Conservation (phyloP, 2,329 filamentous ascomycete species). For the Raffaelea ambrosiae region DNA sequence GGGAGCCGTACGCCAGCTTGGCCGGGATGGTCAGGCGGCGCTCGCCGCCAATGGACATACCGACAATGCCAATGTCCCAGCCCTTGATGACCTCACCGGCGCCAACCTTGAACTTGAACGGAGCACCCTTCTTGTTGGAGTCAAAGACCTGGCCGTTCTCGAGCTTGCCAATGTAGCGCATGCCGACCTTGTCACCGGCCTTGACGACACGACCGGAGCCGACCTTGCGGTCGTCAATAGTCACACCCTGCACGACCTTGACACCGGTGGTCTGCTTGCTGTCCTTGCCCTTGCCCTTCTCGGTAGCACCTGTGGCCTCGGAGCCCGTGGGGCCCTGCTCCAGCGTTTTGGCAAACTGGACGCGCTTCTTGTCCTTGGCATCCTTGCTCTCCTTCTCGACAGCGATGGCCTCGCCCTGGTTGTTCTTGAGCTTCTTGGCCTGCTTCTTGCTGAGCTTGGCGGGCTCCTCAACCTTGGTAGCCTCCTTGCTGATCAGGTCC, state of each 20-base stretch:
- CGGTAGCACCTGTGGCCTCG: conserved; percentile 25
- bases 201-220: conserved; percentile 80
- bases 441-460: conserved; percentile 90
- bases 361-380: conserved; percentile 68
- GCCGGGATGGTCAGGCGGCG: conserved; percentile 86
- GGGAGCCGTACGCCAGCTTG: conserved; percentile 80
- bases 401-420: conserved; percentile 78
- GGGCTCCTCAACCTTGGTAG: conserved; percentile 33
- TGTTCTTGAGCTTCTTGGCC: conserved; percentile 97
- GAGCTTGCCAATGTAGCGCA: conserved; percentile 98
- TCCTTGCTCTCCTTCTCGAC: conserved; percentile 48
- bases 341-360: conserved; percentile 97
- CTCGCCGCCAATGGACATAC: conserved; percentile 91
- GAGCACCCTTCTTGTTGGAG: conserved; percentile 97
- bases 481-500: conserved; percentile 71
- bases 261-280: conserved; percentile 50
- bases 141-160: conserved; percentile 93
- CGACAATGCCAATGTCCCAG: conserved; percentile 89
- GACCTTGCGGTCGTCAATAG: conserved; percentile 89
- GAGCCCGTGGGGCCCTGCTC: conserved; percentile 89
- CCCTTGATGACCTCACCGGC: conserved; percentile 96
- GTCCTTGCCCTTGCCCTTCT: conserved; percentile 32
- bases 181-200: conserved; percentile 81
- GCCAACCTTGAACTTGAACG: conserved; percentile 92
- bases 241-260: conserved; percentile 81